Percentiles rank a stretch among this genome's conserved stretches.
Conservation (phyloP, 345 rosid genomes). For the Aquilaria yunnanensis region DNA sequence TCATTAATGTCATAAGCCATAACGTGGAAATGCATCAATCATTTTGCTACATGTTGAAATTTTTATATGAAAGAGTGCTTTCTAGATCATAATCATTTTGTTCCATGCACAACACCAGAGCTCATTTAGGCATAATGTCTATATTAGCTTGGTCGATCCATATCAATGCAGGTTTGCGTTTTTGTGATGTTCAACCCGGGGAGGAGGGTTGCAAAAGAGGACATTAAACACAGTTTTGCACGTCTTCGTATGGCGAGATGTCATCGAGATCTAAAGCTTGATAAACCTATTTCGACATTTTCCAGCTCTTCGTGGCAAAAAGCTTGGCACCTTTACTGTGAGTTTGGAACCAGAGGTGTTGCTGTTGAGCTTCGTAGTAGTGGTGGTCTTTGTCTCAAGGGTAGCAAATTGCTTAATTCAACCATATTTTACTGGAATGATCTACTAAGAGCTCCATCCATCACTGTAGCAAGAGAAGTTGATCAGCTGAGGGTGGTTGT, state of each 20-base stretch:
- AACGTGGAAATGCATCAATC: no score
- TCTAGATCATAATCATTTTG: no score
- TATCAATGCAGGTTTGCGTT: slow-evolving; percentile 48
- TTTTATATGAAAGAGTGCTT: no score
- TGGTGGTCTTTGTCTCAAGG: slow-evolving; percentile 37
- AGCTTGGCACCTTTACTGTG: slow-evolving; percentile 65
- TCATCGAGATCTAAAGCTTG: slow-evolving; percentile 65
- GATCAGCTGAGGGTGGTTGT: slow-evolving; percentile 39
- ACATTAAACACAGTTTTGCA: slow-evolving; percentile 29
- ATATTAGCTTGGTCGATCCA: neutral
- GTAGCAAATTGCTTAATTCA: slow-evolving; percentile 31
- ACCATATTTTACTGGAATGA: slow-evolving; percentile 65
- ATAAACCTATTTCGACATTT: slow-evolving; percentile 32
- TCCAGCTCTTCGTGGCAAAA: slow-evolving; percentile 52
- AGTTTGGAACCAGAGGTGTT: slow-evolving; percentile 73
- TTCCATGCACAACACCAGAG: no score
- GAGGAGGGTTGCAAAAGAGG: slow-evolving; percentile 24
- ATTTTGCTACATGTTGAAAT: no score
- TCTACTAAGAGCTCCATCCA: slow-evolving; percentile 58
- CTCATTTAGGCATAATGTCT: no score
- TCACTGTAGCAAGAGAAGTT: slow-evolving; percentile 43
- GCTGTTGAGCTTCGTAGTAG: slow-evolving; percentile 40
- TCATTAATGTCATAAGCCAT: no score
- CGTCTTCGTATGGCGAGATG: slow-evolving; percentile 54
- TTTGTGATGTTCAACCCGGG: slow-evolving; percentile 37